Evolutionary conservation across 371 early-diverging fungal species (phyloP).

Genomic region (Rhizomucor miehei): DNA sequence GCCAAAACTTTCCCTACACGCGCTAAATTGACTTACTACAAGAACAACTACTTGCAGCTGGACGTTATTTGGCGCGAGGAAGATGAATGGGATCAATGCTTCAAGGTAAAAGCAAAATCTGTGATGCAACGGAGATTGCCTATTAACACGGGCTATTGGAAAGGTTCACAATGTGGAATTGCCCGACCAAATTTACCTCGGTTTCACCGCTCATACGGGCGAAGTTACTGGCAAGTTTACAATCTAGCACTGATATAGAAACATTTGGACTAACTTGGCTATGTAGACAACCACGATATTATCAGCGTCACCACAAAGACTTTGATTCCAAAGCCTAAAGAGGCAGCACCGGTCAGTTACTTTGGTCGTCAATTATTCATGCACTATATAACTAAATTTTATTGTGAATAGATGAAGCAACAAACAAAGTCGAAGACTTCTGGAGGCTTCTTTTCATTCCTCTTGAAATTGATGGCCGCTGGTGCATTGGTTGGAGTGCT

Average conservation of each 20-base stretch:
- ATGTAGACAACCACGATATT: slow-evolving; percentile 79
- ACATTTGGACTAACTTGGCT: not conserved
- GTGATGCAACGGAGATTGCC: not conserved
- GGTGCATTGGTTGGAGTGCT: slow-evolving; percentile 55
- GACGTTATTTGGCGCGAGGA: slow-evolving; percentile 64
- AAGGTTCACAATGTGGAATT: slow-evolving; percentile 64
- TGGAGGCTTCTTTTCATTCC: slow-evolving; percentile 46
- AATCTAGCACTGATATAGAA: not conserved
- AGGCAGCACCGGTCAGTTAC: slow-evolving; percentile 18
- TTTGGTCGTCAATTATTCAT: not conserved
- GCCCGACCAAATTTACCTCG: slow-evolving; percentile 76
- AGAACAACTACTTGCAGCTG: slow-evolving; percentile 61
- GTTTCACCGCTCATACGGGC: slow-evolving; percentile 91
- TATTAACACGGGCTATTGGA: no score
- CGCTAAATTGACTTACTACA: slow-evolving; percentile 78
- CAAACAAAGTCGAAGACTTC: slow-evolving; percentile 13
- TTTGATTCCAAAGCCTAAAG: slow-evolving; percentile 33
- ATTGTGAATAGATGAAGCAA: not conserved
- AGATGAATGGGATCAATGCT: slow-evolving; percentile 80
- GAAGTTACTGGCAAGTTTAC: slow-evolving; percentile 65
- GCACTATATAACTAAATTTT: not conserved
- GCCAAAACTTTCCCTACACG: slow-evolving; percentile 60
- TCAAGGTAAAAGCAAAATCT: slow-evolving; percentile 46
- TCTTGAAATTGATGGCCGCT: slow-evolving; percentile 54
- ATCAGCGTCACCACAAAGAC: slow-evolving; percentile 57